Conservation (phyloP, 192 early-diverging fungal species). For the Coemansia sp. region DNA sequence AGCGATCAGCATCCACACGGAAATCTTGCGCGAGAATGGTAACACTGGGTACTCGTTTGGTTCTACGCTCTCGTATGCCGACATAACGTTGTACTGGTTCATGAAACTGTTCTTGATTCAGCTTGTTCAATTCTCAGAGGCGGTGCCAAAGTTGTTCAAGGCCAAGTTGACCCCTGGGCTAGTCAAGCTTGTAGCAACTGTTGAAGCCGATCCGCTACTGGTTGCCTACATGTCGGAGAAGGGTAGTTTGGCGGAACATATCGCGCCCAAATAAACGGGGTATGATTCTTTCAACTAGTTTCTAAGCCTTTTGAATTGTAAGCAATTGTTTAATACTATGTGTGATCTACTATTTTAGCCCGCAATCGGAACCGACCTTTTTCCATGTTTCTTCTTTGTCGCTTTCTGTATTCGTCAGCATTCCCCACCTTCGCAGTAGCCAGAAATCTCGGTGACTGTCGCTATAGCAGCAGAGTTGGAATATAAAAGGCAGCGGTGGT, state of each 20-base stretch:
- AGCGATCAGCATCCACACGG: conserved; percentile 34
- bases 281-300: neutral
- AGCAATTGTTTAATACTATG: neutral
- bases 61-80: conserved; percentile 42
- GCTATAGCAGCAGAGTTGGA: no score
- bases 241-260: neutral
- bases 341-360: no score
- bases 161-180: conserved; percentile 30
- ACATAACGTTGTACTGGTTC: conserved; percentile 27
- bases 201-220: conserved; percentile 18
- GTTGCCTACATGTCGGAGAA: neutral
- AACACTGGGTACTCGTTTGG: conserved; percentile 55
- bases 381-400: neutral
- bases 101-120: conserved; percentile 19
- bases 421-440: neutral
- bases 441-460: neutral
- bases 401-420: neutral
- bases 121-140: neutral
- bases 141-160: neutral
- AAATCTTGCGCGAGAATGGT: conserved; percentile 53
- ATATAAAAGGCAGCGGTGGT: neutral
- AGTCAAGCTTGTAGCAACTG: conserved; percentile 23
- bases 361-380: neutral
- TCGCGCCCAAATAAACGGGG: neutral
- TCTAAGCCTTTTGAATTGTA: no score